Base-by-base conservation (phyloP, 148 eudicot genomes). In the Vaccinium macrocarpon region DNA sequence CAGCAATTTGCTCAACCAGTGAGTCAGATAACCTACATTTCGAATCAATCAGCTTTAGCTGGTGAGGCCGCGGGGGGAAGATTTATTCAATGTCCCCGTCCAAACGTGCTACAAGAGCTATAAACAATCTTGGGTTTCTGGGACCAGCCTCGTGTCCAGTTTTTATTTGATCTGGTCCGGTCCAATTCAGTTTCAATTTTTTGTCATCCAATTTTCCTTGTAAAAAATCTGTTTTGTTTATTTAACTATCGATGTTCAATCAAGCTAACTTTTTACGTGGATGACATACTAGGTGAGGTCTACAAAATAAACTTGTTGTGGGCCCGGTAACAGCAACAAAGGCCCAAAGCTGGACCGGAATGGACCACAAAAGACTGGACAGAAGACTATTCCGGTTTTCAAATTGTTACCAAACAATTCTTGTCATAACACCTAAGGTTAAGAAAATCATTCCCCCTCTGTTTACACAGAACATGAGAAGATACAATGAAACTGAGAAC, bases 21-120 rank as follows among this genome's bases (percentile, higher is more conserved):
- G 83, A 87, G 52, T 82, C 88, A 4, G 86, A 88, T 9, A 88
- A 91, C 78, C 82, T 95, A 48, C 90, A 92, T 38, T 93, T 92
- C 32, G 93, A 92, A 81, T 92, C 97, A 23, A 90, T 93, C 82
- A 95, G 98, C 87, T 95, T 95, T 76, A 91, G 89, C 84, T 95
- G 97, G 97, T 94, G 86, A 91, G 8, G 61, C 0, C 6, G 48
- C 6, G 48, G 50, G 1, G 2, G 77, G 0, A 16, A 42, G 49
- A 32, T 35, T 38, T 73, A 2, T 7, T 27, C 49, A 1, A 15
- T 72, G 32, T 14, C 42, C 38, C 2, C 2, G 1, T 72, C 46
- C 21, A 15, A 19, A 32, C 9, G 35, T 15, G 76, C 35, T 72
- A 7, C 42, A 32, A 29, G 12, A 57, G 64, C 23, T 6, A 19